Percentiles rank a stretch among this genome's conserved stretches.
phyloP scores from a whole-genome alignment of 106 monocot genomes.

The Xerophyta viscosa region DNA sequence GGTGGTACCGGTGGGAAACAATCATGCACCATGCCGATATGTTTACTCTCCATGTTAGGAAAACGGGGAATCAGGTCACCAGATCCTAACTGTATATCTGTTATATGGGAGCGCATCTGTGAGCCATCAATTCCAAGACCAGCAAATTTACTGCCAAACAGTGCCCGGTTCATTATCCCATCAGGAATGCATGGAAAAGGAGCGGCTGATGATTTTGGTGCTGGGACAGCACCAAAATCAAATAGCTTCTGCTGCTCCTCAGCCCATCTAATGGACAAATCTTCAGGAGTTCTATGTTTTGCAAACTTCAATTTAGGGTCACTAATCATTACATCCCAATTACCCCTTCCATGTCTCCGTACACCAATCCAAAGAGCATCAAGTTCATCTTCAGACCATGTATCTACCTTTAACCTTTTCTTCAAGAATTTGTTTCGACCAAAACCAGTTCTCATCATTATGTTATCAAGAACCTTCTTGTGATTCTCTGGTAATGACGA shows the following conservation, averaged over 20 bases:
- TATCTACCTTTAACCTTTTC: constrained; percentile 48
- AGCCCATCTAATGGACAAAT: constrained; percentile 60
- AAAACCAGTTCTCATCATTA: constrained; percentile 60
- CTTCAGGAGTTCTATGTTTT: constrained; percentile 45
- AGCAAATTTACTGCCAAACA: constrained; percentile 60
- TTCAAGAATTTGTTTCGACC: constrained; percentile 37
- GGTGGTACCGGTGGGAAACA: constrained; percentile 9
- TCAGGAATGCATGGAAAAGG: constrained; percentile 40
- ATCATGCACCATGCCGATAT: constrained; percentile 15
- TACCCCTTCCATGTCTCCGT: constrained; percentile 88
- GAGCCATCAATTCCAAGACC: constrained; percentile 36
- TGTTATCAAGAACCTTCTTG: constrained; percentile 80
- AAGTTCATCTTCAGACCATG: constrained; percentile 96
- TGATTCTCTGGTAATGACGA: constrained; percentile 65
- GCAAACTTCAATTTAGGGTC: constrained; percentile 77
- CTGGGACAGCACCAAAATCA: constrained; percentile 33
- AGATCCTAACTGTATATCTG: constrained; percentile 68
- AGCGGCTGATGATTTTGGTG: constrained; percentile 28
- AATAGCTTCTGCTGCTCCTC: constrained; percentile 78
- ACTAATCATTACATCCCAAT: constrained; percentile 82
- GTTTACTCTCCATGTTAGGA: constrained; percentile 9
- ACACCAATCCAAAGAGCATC: constrained; percentile 99
- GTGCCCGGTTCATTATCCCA: constrained; percentile 66
- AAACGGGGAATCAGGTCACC: constrained; percentile 17
- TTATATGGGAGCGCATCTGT: constrained; percentile 59